Conservation (phyloP, 129 eudicot species). For the Tagetes erecta region DNA sequence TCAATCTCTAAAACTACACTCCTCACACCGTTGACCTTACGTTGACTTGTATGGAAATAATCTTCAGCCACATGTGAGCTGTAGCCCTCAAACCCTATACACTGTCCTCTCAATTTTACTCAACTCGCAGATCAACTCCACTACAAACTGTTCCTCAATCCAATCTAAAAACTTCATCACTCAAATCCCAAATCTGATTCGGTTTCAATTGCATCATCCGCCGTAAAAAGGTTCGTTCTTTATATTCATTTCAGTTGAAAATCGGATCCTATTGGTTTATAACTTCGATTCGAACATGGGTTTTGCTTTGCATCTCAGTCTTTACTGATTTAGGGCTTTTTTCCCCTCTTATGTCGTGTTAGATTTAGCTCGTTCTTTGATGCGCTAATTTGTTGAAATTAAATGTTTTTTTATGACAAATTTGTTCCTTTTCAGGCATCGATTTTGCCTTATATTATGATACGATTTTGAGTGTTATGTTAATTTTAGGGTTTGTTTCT, state of each 20-base stretch:
- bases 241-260: background rate
- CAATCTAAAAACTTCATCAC: constrained; percentile 9
- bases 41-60: constrained; percentile 24
- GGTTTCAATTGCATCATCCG: background rate
- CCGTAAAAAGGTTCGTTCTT: constrained; percentile 28
- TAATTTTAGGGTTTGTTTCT: constrained; percentile 10
- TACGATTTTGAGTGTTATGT: background rate
- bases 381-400: background rate
- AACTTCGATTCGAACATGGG: constrained; percentile 19
- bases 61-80: constrained; percentile 29
- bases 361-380: constrained; percentile 13
- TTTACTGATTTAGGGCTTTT: constrained; percentile 14
- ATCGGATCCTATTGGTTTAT: constrained; percentile 4
- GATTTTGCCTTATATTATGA: constrained; percentile 7
- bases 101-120: constrained; percentile 1
- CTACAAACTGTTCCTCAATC: constrained; percentile 11
- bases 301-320: constrained; percentile 11
- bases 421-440: background rate
- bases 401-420: background rate
- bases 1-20: background rate
- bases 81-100: constrained; percentile 10
- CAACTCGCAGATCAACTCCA: constrained; percentile 21
- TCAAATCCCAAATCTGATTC: constrained; percentile 3
- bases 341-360: background rate
- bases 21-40: constrained; percentile 16